These are phyloP conservation scores for Conticribra guillardii DNA, from an alignment of 108 stramenopile genomes.

Conservation along the genomic window DNA sequence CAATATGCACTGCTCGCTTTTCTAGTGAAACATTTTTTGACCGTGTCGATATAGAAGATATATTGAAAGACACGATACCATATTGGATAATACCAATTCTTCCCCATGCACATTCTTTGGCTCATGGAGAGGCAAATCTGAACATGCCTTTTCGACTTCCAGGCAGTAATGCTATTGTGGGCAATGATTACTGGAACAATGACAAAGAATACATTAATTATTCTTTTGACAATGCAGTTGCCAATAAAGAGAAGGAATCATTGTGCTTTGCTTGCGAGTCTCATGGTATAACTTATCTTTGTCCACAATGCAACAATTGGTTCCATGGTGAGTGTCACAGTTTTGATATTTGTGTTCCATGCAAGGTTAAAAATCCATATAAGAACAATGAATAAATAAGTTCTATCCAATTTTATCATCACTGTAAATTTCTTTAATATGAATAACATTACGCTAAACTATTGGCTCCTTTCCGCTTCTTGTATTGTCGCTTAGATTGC, in stretches of 20 bases:
- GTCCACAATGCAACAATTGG: neutral
- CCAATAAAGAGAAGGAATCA: too few relatives aligned
- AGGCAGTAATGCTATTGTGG: slow-evolving; percentile 12
- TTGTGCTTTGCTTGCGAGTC: slow-evolving; percentile 1
- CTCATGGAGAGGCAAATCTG: slow-evolving; percentile 20
- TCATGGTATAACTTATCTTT: neutral
- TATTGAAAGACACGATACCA: slow-evolving; percentile 8
- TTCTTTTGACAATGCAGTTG: neutral
- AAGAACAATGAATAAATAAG: neutral
- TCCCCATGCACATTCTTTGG: slow-evolving; percentile 1
- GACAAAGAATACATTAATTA: neutral
- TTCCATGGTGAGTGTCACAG: slow-evolving; percentile 2
- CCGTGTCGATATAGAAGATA: neutral
- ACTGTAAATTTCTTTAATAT: neutral
- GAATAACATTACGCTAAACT: too few relatives aligned
- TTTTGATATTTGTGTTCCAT: neutral
- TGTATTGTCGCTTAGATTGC: neutral
- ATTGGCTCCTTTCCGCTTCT: too few relatives aligned
- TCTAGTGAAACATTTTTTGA: slow-evolving; percentile 6
- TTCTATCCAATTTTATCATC: neutral
- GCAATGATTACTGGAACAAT: slow-evolving; percentile 19
- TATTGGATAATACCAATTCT: slow-evolving; percentile 18
- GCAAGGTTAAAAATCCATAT: neutral
- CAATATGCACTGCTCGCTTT: neutral
- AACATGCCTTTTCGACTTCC: slow-evolving; percentile 4